Evolutionary conservation across 169 alveolate species (phyloP).

Genomic region (Plasmodium chabaudi): DNA sequence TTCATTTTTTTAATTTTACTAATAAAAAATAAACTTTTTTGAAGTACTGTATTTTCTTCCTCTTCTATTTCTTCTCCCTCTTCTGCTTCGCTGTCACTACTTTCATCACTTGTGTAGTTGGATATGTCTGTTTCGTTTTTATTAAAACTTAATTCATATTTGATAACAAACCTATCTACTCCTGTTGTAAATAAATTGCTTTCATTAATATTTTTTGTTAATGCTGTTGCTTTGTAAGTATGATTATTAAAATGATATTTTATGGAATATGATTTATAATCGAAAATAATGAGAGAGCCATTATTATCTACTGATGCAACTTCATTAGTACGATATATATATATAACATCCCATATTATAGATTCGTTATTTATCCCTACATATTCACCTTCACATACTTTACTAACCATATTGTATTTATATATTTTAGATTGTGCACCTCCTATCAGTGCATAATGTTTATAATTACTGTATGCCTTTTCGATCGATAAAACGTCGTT

Average conservation of each 20-base stretch:
- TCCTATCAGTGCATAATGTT: constrained; percentile 52
- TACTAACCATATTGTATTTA: constrained; percentile 27
- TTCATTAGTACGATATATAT: constrained; percentile 50
- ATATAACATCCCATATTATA: constrained; percentile 57
- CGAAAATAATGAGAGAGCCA: constrained; percentile 38
- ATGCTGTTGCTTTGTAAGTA: constrained; percentile 27
- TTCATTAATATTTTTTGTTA: constrained; percentile 50
- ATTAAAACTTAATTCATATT: constrained; percentile 7
- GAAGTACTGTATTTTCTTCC: no score
- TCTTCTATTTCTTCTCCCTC: not conserved
- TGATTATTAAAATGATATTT: constrained; percentile 44
- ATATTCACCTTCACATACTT: constrained; percentile 34
- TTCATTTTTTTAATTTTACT: constrained; percentile 15
- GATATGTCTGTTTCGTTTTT: no score
- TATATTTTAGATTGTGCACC: constrained; percentile 64
- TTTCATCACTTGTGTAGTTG: not conserved
- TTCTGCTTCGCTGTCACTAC: not conserved
- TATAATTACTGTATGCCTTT: constrained; percentile 35
- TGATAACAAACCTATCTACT: constrained; percentile 27
- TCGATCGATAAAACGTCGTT: constrained; percentile 12
- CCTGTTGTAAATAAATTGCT: constrained; percentile 34
- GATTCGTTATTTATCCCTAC: constrained; percentile 15
- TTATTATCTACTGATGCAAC: constrained; percentile 52
- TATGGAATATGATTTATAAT: constrained; percentile 5
- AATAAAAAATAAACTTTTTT: constrained; percentile 8